A percentile compares a stretch with the other conserved stretches of the same genome.
Evolutionary conservation across 23 red algal genomes (phyloP).

Genomic region (Pyropia haitanensis): DNA sequence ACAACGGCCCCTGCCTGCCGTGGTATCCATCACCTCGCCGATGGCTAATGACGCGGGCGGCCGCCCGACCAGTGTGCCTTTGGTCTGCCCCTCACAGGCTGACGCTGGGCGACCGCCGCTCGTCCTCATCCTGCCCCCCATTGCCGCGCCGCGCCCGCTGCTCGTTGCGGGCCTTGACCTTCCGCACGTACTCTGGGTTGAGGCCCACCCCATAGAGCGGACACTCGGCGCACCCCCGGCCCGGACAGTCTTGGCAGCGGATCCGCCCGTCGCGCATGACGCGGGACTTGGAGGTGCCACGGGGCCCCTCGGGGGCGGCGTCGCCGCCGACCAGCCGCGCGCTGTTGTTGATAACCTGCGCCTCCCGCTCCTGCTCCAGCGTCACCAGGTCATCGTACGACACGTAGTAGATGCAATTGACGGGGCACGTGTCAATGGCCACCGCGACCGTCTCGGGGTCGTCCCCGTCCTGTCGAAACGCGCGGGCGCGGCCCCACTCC

Average conservation of each 20-base stretch:
- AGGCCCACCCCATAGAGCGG: slow-evolving; percentile 66
- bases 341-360: slow-evolving; percentile 68
- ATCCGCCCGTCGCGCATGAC: slow-evolving; percentile 51
- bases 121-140: not conserved
- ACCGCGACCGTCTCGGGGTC: slow-evolving; percentile 21
- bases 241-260: slow-evolving; percentile 66
- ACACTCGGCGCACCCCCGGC: slow-evolving; percentile 52
- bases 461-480: slow-evolving; percentile 56
- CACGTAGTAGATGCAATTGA: slow-evolving; percentile 81
- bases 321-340: slow-evolving; percentile 54
- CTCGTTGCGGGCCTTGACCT: slow-evolving; percentile 20
- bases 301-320: slow-evolving; percentile 1
- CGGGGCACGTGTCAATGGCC: slow-evolving; percentile 69
- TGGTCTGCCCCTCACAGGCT: not conserved
- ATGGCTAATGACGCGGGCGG: too few relatives aligned
- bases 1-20: too few relatives aligned
- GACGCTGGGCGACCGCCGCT: not conserved
- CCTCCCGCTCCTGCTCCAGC: slow-evolving; percentile 45
- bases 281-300: slow-evolving; percentile 15
- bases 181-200: slow-evolving; percentile 65
- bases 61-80: not conserved
- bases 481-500: slow-evolving; percentile 48
- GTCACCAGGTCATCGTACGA: slow-evolving; percentile 59
- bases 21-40: too few relatives aligned
- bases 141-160: not conserved